These are phyloP conservation scores for Novymonas esmeraldas DNA, from an alignment of 208 protist genomes.

Conservation along the genomic window DNA sequence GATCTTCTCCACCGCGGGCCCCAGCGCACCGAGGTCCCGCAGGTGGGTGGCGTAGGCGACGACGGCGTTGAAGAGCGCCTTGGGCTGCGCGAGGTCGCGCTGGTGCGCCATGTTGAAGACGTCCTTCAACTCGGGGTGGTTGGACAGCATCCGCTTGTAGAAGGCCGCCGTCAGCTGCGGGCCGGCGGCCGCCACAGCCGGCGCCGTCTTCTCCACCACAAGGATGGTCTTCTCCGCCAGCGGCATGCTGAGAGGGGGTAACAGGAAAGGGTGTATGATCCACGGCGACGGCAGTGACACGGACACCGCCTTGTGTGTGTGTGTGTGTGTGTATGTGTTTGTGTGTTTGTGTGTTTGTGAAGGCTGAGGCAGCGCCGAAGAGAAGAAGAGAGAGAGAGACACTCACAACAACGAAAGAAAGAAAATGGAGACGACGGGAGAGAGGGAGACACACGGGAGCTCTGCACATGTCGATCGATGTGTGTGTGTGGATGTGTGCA, in stretches of 20 bases:
- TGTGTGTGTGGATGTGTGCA: no score
- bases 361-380: not conserved
- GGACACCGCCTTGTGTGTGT: not conserved
- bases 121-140: constrained; percentile 51
- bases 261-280: no score
- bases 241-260: constrained; percentile 9
- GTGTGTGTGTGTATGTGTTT: not conserved
- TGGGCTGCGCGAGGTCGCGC: constrained; percentile 37
- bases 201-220: constrained; percentile 44
- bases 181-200: constrained; percentile 35
- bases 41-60: constrained; percentile 50
- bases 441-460: no score
- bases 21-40: constrained; percentile 35
- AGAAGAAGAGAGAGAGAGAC: not conserved
- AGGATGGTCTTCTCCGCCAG: constrained; percentile 45
- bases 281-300: no score
- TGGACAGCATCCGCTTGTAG: constrained; percentile 47
- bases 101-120: constrained; percentile 53
- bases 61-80: constrained; percentile 49
- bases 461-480: no score
- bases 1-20: constrained; percentile 45
- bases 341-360: no score
- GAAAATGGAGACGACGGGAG: no score
- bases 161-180: constrained; percentile 33
- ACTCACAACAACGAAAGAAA: no score